Evolutionary conservation across 1,284 basidiomycete genomes (phyloP), one percentile per base, ranked within the genome.

Genomic region (Apiotrichum sp.): DNA sequence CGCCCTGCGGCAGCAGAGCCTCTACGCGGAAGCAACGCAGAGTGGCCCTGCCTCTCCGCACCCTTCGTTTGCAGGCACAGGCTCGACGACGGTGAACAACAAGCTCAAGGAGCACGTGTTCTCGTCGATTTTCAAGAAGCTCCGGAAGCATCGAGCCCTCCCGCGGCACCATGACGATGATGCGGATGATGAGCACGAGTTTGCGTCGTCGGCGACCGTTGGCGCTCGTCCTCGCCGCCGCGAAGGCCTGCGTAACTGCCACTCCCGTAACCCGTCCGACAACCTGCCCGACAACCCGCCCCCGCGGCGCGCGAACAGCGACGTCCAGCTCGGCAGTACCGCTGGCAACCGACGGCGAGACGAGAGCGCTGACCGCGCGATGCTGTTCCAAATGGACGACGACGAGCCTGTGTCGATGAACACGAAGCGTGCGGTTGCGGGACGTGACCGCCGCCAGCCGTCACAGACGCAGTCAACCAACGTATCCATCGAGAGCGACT

Each of bases 61-160:
- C 57, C 81, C 58, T 80, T 56, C 58, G 80, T 80, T 90, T 65
- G 88, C 87, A 40, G 93, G 93, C 3, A 88, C 85, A 1, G 93
- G 93, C 0, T 90, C 88, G 11, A 96, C 93, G 2, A 83, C 86
- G 46, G 92, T 96, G 55, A 96, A 97, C 72, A 90, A 87, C 43
- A 88, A 84, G 72, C 79, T 97, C 57, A 93, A 92, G 75, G 91
- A 96, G 68, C 90, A 93, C 63, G 89, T 97, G 46, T 93, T 97
- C 71, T 87, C 84, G 54, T 87, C 88, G 11, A 84, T 96, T 35
- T 78, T 96, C 57, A 81, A 85, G 35, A 81, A 85, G 38, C 63
- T 67, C 39, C 72, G 68, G 62, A 72, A 67, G 60, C 65, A 67
- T 31, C 64, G 64, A 0, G 16, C 35, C 2, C 7, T 62, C 16